Percentiles rank a stretch among this genome's conserved stretches.
phyloP scores from a whole-genome alignment of 2,329 filamentous ascomycete genomes.

The Verticillium dahliae region DNA sequence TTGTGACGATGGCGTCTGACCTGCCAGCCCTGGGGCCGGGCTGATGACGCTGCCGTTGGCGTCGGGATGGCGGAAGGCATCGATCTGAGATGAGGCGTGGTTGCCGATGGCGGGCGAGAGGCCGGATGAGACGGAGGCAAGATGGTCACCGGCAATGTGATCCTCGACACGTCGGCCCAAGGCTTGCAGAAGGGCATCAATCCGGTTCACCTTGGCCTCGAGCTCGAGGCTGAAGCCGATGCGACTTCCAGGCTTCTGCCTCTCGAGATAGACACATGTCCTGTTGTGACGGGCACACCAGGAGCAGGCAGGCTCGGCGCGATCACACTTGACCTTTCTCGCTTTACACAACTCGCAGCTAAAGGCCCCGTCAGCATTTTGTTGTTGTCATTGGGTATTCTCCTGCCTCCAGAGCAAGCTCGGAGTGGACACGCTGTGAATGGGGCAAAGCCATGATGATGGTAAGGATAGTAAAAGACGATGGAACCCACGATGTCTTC shows the following conservation, averaged over 20 bases:
- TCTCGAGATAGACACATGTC: constrained; percentile 61
- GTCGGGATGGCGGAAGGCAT: constrained; percentile 15
- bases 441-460: not conserved
- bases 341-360: constrained; percentile 39
- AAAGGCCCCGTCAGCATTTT: not conserved
- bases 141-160: constrained; percentile 29
- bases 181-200: constrained; percentile 38
- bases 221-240: constrained; percentile 58
- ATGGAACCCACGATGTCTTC: constrained; percentile 32
- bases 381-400: not conserved
- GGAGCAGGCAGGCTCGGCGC: constrained; percentile 55
- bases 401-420: not conserved
- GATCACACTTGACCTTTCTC: constrained; percentile 41
- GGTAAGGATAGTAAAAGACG: not conserved
- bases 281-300: constrained; percentile 65
- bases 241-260: constrained; percentile 61
- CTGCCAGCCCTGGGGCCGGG: constrained; percentile 11
- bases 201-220: constrained; percentile 46
- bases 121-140: constrained; percentile 11
- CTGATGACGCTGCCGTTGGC: constrained; percentile 11
- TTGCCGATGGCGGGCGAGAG: constrained; percentile 26
- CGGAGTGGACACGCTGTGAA: not conserved
- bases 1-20: constrained; percentile 15
- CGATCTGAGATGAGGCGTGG: constrained; percentile 25
- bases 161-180: constrained; percentile 35